Percentiles rank a stretch among this genome's conserved stretches.
Evolutionary conservation across 1,284 basidiomycete species (phyloP).

Genomic region (Gastroboletus turbinatus): DNA sequence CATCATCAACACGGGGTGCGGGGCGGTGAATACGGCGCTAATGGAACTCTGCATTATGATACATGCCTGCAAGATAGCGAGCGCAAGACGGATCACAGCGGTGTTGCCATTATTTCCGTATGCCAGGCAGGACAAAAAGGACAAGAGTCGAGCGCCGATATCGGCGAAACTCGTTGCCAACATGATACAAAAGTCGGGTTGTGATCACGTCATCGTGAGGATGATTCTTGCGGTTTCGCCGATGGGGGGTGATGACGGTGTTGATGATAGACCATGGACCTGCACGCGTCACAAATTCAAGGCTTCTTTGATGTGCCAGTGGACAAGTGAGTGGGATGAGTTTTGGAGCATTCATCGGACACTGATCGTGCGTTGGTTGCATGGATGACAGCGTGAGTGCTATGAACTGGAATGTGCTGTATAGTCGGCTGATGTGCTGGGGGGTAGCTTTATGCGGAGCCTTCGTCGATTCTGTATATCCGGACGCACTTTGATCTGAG

Average conservation of each 20-base stretch:
- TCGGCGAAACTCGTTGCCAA: constrained; percentile 99
- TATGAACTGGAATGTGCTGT: constrained; percentile 12
- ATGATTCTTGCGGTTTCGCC: not conserved
- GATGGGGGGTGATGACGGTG: constrained; percentile 4
- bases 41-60: constrained; percentile 99
- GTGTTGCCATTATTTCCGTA: constrained; percentile 96
- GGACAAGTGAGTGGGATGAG: constrained; percentile 80
- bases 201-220: constrained; percentile 97
- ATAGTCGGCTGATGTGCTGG: constrained; percentile 25
- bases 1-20: constrained; percentile 95
- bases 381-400: constrained; percentile 47
- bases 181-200: constrained; percentile 97
- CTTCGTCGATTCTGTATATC: constrained; percentile 94
- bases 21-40: constrained; percentile 83
- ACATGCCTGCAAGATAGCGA: constrained; percentile 98
- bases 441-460: constrained; percentile 93
- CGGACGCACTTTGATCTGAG: constrained; percentile 86
- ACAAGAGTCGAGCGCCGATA: constrained; percentile 98
- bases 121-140: constrained; percentile 98
- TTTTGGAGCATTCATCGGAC: constrained; percentile 9
- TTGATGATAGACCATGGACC: constrained; percentile 85
- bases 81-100: constrained; percentile 94
- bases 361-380: constrained; percentile 19
- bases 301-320: constrained; percentile 99
- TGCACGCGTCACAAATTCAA: constrained; percentile 98